phyloP scores from a whole-genome alignment of 345 rosid species.

The Balakata baccata region DNA sequence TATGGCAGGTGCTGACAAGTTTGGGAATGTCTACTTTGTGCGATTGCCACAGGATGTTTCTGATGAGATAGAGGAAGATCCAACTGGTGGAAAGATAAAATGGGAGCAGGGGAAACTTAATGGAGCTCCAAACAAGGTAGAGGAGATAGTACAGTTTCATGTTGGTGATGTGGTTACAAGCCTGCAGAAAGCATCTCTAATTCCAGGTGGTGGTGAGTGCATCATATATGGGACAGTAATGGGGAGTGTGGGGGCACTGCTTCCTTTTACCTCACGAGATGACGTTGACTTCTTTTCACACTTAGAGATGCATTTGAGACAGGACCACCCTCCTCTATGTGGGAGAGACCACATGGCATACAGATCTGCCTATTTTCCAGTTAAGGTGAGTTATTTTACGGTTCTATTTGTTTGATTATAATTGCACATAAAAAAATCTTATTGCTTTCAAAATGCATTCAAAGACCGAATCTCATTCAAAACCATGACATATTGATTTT shows the following conservation, averaged over 20 bases:
- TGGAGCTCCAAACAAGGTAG: slow-evolving; percentile 96
- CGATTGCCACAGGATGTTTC: slow-evolving; percentile 88
- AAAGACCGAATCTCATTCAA: not conserved
- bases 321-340: slow-evolving; percentile 94
- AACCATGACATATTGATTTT: not conserved
- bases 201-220: slow-evolving; percentile 91
- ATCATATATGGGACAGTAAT: slow-evolving; percentile 88
- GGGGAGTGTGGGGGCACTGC: slow-evolving; percentile 93
- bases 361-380: slow-evolving; percentile 95
- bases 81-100: slow-evolving; percentile 94
- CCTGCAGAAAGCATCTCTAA: slow-evolving; percentile 85
- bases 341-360: slow-evolving; percentile 87
- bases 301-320: slow-evolving; percentile 97
- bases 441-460: not conserved
- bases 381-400: slow-evolving; percentile 53
- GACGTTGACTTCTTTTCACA: slow-evolving; percentile 97
- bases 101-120: slow-evolving; percentile 99
- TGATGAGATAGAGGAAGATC: slow-evolving; percentile 96
- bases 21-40: slow-evolving; percentile 86
- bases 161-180: slow-evolving; percentile 79
- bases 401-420: not conserved
- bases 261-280: slow-evolving; percentile 87
- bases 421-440: not conserved
- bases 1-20: slow-evolving; percentile 95
- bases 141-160: slow-evolving; percentile 93